phyloP scores from a whole-genome alignment of 768 basidiomycete genomes.

The Brasilioporus rufonigricans region DNA sequence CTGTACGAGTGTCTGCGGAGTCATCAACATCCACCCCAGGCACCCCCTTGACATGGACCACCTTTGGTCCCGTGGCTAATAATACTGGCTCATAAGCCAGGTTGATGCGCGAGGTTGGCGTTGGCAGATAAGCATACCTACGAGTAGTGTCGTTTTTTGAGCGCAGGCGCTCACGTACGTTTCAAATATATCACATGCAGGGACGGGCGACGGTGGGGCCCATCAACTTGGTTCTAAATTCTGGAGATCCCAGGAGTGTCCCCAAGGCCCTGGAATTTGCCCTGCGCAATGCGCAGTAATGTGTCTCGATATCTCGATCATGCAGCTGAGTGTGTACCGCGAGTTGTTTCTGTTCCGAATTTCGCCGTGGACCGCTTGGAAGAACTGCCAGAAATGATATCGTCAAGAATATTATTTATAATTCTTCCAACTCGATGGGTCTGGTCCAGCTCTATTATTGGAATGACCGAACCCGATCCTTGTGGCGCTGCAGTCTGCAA shows the following conservation, averaged over 20 bases:
- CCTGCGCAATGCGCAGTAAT: background rate
- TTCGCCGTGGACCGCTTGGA: slow-evolving; percentile 14
- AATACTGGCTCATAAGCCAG: background rate
- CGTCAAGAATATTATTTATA: background rate
- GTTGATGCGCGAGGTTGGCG: background rate
- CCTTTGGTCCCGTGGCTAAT: slow-evolving; percentile 14
- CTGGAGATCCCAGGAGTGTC: slow-evolving; percentile 4
- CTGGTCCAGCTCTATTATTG: slow-evolving; percentile 10
- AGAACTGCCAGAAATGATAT: background rate
- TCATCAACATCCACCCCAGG: background rate
- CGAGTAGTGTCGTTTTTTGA: background rate
- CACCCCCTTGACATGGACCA: slow-evolving; percentile 1
- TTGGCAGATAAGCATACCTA: slow-evolving; percentile 7
- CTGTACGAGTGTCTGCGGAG: slow-evolving; percentile 12
- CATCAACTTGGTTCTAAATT: background rate
- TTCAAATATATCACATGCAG: slow-evolving; percentile 5
- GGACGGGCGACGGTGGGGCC: slow-evolving; percentile 3
- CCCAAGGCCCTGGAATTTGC: slow-evolving; percentile 4
- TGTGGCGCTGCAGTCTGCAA: slow-evolving; percentile 14
- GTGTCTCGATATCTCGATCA: slow-evolving; percentile 2
- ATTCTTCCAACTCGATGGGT: background rate
- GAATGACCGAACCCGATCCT: slow-evolving; percentile 3
- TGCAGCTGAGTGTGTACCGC: background rate
- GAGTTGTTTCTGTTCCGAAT: slow-evolving; percentile 6
- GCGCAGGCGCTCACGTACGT: background rate